A percentile compares a stretch with the other conserved stretches of the same genome.
phyloP scores from a whole-genome alignment of 2,329 filamentous ascomycete species.

The Allantophomopsis lycopodina region DNA sequence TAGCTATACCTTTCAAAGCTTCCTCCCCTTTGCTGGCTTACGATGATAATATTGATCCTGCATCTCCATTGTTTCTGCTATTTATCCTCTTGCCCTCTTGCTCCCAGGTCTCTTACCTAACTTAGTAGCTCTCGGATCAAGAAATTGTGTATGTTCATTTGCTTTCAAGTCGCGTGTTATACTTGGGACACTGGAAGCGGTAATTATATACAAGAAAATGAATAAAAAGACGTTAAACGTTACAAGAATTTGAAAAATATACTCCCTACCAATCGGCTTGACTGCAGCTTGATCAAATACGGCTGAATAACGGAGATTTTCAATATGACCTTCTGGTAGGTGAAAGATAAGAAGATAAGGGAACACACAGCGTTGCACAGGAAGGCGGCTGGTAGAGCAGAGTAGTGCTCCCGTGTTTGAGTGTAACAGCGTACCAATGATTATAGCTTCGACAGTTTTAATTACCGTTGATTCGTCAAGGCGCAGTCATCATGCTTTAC shows the following conservation, averaged over 20 bases:
- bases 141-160: slow-evolving; percentile 9
- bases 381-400: no score
- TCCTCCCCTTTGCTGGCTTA: slow-evolving; percentile 32
- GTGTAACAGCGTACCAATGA: no score
- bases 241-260: background rate
- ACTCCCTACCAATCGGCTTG: no score
- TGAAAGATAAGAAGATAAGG: no score
- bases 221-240: background rate
- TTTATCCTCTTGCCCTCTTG: background rate
- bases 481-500: no score
- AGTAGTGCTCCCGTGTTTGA: no score
- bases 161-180: slow-evolving; percentile 11
- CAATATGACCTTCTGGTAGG: no score
- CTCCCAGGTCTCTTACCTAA: slow-evolving; percentile 3
- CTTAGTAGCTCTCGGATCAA: slow-evolving; percentile 5
- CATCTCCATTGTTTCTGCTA: slow-evolving; percentile 2
- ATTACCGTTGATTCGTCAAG: no score
- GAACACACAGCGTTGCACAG: no score
- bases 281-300: no score
- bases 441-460: no score
- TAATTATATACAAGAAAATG: background rate
- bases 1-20: slow-evolving; percentile 26
- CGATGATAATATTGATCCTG: slow-evolving; percentile 10
- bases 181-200: background rate
- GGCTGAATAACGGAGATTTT: no score